These are phyloP conservation scores for Amanita rubescens DNA, from an alignment of 768 basidiomycete genomes.

Conservation along the genomic window DNA sequence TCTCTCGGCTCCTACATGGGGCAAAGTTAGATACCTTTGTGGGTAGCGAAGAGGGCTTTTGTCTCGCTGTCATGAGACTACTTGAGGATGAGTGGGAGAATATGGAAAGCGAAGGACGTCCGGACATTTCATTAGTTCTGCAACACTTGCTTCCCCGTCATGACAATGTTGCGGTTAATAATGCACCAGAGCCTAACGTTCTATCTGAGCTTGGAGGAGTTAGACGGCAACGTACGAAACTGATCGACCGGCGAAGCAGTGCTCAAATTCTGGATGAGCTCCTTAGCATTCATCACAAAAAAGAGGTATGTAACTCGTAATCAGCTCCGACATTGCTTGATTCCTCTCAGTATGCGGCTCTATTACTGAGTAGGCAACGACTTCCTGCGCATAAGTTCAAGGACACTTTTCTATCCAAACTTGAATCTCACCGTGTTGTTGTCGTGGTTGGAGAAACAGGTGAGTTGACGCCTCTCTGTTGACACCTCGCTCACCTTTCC, in stretches of 20 bases:
- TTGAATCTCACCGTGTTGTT: conserved; percentile 58
- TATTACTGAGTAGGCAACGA: conserved; percentile 47
- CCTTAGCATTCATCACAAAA: conserved; percentile 32
- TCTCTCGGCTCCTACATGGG: conserved; percentile 52
- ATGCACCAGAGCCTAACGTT: not conserved
- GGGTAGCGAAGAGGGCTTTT: conserved; percentile 64
- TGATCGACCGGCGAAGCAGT: conserved; percentile 32
- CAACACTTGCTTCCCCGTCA: conserved; percentile 43
- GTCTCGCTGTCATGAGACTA: conserved; percentile 60
- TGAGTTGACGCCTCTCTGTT: conserved; percentile 18
- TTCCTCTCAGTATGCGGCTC: conserved; percentile 37
- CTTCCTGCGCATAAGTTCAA: conserved; percentile 74
- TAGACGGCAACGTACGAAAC: not conserved
- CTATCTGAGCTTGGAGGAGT: not conserved
- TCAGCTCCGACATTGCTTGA: not conserved
- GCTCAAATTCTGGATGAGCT: conserved; percentile 47
- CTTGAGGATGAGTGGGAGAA: conserved; percentile 66
- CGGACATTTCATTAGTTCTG: conserved; percentile 64
- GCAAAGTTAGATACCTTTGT: conserved; percentile 48
- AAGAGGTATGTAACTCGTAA: conserved; percentile 22
- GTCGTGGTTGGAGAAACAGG: conserved; percentile 91
- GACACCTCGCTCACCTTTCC: not conserved
- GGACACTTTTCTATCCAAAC: conserved; percentile 49
- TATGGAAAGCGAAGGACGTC: conserved; percentile 65
- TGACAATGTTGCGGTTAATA: not conserved